These are phyloP conservation scores for Glycyrrhiza uralensis DNA, from an alignment of 306 rosid genomes.

Conservation along the genomic window DNA sequence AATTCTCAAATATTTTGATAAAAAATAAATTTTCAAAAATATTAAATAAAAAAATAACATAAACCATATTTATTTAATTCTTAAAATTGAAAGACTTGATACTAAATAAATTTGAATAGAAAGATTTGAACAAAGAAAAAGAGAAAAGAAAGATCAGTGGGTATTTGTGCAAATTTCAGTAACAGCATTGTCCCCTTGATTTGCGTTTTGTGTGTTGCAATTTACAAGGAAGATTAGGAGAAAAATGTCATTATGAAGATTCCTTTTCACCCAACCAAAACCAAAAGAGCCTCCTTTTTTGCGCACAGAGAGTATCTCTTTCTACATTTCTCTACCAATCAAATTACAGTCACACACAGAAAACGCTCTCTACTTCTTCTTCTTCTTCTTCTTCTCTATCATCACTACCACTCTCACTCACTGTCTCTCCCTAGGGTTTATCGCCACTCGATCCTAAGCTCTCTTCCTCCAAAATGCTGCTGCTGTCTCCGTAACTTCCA, in stretches of 20 bases:
- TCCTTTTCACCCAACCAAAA: slow-evolving; percentile 31
- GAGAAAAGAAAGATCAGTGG: too few relatives aligned
- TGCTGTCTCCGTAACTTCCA: slow-evolving; percentile 10
- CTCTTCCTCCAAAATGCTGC: slow-evolving; percentile 16
- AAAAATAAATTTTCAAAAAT: too few relatives aligned
- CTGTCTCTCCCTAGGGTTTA: slow-evolving; percentile 35
- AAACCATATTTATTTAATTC: too few relatives aligned
- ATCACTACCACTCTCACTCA: neutral
- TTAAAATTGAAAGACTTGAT: too few relatives aligned
- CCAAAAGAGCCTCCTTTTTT: slow-evolving; percentile 23
- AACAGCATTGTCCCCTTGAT: neutral
- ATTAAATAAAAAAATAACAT: too few relatives aligned
- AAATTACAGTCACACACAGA: slow-evolving; percentile 33
- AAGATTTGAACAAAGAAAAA: too few relatives aligned
- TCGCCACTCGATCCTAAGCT: slow-evolving; percentile 30
- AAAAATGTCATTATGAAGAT: slow-evolving; percentile 40
- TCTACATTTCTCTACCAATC: slow-evolving; percentile 44
- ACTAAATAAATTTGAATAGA: too few relatives aligned
- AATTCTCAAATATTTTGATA: too few relatives aligned
- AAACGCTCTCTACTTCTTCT: slow-evolving; percentile 19
- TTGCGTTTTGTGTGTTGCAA: neutral
- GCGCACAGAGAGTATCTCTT: slow-evolving; percentile 28
- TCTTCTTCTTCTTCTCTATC: too few relatives aligned
- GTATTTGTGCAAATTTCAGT: neutral
- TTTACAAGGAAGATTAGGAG: slow-evolving; percentile 18